These are phyloP conservation scores for Thinopyrum elongatum DNA, from an alignment of 176 grass and related monocot genomes.

Conservation along the genomic window DNA sequence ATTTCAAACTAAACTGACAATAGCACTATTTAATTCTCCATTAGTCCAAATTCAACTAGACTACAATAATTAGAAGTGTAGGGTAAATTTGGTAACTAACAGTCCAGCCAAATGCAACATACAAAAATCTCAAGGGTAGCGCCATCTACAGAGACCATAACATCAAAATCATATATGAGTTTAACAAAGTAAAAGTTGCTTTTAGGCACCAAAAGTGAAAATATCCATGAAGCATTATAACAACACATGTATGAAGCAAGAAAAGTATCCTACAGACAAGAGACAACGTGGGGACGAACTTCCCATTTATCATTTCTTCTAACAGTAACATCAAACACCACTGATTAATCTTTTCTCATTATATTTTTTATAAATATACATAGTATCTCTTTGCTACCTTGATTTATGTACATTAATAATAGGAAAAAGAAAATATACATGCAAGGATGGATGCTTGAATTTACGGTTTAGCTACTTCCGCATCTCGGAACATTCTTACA, in stretches of 20 bases:
- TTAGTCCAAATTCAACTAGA: neutral
- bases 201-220: neutral
- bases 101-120: neutral
- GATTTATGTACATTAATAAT: slow-evolving; percentile 15
- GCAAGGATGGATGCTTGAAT: neutral
- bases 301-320: neutral
- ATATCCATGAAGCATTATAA: slow-evolving; percentile 1
- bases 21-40: neutral
- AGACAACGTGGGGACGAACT: neutral
- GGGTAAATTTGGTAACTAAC: neutral
- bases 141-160: neutral
- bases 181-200: neutral
- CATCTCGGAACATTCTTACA: neutral
- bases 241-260: neutral
- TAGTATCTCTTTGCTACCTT: neutral
- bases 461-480: neutral
- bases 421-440: neutral
- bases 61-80: neutral
- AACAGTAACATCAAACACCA: neutral
- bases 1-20: slow-evolving; percentile 13
- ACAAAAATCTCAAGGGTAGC: neutral
- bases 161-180: neutral
- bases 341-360: neutral
- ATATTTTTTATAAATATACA: neutral
- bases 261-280: neutral